phyloP scores from a whole-genome alignment of 2,329 filamentous ascomycete genomes.

The Botrytis pseudocinerea region DNA sequence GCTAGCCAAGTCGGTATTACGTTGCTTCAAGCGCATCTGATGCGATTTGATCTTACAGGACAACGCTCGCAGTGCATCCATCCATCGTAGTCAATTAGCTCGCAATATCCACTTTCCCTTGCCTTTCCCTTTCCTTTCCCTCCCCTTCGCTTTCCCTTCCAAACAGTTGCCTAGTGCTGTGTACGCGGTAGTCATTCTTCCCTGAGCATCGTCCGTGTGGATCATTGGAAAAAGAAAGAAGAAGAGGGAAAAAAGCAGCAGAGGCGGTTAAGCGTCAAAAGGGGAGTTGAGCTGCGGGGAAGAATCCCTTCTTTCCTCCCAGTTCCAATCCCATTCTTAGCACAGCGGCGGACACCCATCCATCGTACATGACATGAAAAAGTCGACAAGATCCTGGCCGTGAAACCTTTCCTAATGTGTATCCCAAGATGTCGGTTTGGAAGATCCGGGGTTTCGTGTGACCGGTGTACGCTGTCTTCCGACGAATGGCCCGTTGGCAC shows the following conservation, averaged over 20 bases:
- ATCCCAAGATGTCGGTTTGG: constrained; percentile 10
- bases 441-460: constrained; percentile 10
- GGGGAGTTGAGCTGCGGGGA: constrained; percentile 2
- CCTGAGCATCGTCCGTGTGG: neutral
- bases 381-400: neutral
- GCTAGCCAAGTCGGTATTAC: neutral
- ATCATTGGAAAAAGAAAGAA: neutral
- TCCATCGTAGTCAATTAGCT: neutral
- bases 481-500: neutral
- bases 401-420: neutral
- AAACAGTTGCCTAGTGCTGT: neutral
- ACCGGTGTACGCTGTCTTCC: neutral
- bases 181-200: neutral
- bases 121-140: too few relatives aligned
- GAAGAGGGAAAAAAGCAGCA: neutral
- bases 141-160: too few relatives aligned
- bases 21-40: constrained; percentile 16
- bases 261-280: neutral
- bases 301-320: neutral
- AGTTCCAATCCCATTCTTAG: neutral
- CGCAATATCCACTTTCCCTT: neutral
- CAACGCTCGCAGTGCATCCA: too few relatives aligned
- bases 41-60: neutral
- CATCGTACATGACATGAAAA: neutral
- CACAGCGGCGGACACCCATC: neutral